Conservation (phyloP, 1,284 basidiomycete genomes). For the Agroathelia rolfsii region DNA sequence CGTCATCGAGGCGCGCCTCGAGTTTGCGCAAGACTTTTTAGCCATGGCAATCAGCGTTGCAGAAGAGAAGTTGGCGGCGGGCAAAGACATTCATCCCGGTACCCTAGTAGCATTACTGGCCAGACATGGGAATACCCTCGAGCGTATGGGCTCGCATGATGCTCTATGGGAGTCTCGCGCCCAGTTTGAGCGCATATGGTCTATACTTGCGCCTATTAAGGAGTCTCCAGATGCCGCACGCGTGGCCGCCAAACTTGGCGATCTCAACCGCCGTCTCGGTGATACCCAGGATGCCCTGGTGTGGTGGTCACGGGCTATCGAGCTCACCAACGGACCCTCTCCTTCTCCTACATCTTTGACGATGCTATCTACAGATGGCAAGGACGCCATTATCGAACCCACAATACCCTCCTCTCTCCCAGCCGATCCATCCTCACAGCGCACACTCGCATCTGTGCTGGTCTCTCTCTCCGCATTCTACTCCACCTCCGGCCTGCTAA, state of each 20-base stretch:
- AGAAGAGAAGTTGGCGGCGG: constrained; percentile 24
- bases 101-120: constrained; percentile 51
- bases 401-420: constrained; percentile 35
- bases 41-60: constrained; percentile 39
- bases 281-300: constrained; percentile 40
- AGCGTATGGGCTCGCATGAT: constrained; percentile 52
- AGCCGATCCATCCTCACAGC: constrained; percentile 54
- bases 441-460: constrained; percentile 55
- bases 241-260: constrained; percentile 55
- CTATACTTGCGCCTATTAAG: constrained; percentile 26
- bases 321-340: constrained; percentile 27
- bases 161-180: constrained; percentile 48
- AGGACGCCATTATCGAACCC: too few species aligned
- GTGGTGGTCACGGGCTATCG: constrained; percentile 60
- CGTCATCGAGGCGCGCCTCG: constrained; percentile 41
- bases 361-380: too few species aligned
- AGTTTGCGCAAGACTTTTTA: constrained; percentile 48
- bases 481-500: constrained; percentile 55
- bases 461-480: constrained; percentile 66
- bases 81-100: constrained; percentile 34
- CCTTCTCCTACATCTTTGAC: constrained; percentile 10
- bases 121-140: constrained; percentile 58
- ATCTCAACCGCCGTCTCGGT: constrained; percentile 47
- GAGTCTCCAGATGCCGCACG: constrained; percentile 41
- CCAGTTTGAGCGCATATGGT: constrained; percentile 59